Conservation (phyloP, 139 green algal species). For the Ostreobium quekettii region DNA sequence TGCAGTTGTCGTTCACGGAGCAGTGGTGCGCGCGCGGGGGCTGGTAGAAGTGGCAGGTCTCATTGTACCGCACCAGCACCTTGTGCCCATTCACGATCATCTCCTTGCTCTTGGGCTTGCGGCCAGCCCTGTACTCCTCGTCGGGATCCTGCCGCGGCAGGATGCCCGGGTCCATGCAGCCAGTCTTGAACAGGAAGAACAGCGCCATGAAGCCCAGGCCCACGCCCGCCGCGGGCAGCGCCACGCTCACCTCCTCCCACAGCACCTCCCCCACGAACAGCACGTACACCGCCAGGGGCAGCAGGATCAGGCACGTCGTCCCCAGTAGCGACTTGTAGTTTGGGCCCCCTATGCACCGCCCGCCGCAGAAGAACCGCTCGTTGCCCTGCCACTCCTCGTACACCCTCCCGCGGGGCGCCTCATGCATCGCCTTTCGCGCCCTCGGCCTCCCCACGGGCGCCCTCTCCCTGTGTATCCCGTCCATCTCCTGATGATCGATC, state of each 20-base stretch:
- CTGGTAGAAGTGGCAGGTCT: constrained; percentile 85
- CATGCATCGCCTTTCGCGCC: too few relatives aligned
- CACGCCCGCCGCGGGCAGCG: constrained; percentile 23
- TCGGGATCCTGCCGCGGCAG: constrained; percentile 69
- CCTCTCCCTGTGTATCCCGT: too few relatives aligned
- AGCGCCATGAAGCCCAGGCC: constrained; percentile 33
- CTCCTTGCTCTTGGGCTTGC: constrained; percentile 38
- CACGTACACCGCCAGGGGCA: constrained; percentile 56
- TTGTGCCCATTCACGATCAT: constrained; percentile 53
- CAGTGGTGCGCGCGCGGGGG: constrained; percentile 91
- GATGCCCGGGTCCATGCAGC: constrained; percentile 82
- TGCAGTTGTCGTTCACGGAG: constrained; percentile 93
- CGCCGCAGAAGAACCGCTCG: constrained; percentile 52
- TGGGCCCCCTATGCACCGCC: constrained; percentile 49
- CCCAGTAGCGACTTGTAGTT: constrained; percentile 64
- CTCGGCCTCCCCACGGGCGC: not conserved
- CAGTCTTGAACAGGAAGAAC: constrained; percentile 61
- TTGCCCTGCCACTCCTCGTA: constrained; percentile 60
- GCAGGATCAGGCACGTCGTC: constrained; percentile 48
- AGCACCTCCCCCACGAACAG: constrained; percentile 54
- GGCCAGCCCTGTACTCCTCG: constrained; percentile 48
- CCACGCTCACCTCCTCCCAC: constrained; percentile 24
- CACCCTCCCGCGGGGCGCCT: too few relatives aligned
- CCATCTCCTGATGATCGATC: too few relatives aligned
- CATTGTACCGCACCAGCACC: constrained; percentile 65